phyloP scores from a whole-genome alignment of 148 eudicot species.

The Chenopodium quinoa region DNA sequence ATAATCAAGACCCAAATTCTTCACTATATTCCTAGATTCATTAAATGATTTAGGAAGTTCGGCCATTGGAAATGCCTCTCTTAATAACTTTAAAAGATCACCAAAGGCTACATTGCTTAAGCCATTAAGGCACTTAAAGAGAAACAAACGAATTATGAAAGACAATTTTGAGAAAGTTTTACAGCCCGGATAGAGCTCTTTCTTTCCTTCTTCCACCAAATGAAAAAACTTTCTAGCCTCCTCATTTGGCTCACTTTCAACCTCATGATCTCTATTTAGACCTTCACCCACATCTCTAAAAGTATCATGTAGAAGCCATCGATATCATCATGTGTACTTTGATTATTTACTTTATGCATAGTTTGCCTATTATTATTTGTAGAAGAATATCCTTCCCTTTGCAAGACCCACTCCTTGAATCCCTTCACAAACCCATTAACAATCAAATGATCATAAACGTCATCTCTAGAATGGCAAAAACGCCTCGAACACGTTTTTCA shows the following conservation, averaged over 20 bases:
- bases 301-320: too few relatives aligned
- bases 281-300: too few relatives aligned
- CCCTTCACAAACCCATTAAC: neutral
- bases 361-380: too few relatives aligned
- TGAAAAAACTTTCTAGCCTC: neutral
- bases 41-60: neutral
- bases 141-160: neutral
- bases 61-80: neutral
- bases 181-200: neutral
- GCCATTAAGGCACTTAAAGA: neutral
- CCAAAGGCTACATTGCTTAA: neutral
- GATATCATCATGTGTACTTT: too few relatives aligned
- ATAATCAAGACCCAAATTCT: neutral
- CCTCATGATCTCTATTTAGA: too few relatives aligned
- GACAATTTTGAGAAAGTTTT: slow-evolving; percentile 1
- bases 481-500: neutral
- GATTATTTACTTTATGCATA: too few relatives aligned
- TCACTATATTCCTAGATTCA: neutral
- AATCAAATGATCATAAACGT: neutral
- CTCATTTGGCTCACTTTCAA: neutral
- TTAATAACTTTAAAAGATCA: slow-evolving; percentile 5
- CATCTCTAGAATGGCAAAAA: neutral
- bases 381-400: too few relatives aligned
- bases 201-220: slow-evolving; percentile 8
- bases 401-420: neutral